These are phyloP conservation scores for Kondoa malvinella DNA, from an alignment of 768 basidiomycete genomes.

Conservation along the genomic window DNA sequence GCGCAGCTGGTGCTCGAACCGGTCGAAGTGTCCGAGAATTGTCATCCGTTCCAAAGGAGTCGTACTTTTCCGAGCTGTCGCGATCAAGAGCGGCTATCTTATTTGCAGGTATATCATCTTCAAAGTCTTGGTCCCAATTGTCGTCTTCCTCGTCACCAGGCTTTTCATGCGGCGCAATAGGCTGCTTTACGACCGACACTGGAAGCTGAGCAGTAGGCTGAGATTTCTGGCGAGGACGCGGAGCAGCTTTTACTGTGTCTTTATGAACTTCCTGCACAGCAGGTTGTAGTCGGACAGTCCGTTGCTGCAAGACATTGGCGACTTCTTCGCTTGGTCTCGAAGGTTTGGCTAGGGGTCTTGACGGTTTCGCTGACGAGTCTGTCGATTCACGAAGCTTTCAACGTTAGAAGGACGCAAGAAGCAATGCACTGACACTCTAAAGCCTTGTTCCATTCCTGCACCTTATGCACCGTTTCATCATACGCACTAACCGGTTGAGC, in stretches of 20 bases:
- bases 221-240: background rate
- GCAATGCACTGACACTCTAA: conserved; percentile 52
- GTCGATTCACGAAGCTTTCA: no score
- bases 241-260: background rate
- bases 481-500: conserved; percentile 37
- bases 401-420: conserved; percentile 6
- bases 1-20: background rate
- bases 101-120: conserved; percentile 72
- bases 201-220: background rate
- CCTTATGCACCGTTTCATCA: conserved; percentile 81
- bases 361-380: background rate
- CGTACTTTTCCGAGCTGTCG: conserved; percentile 1
- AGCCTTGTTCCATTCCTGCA: conserved; percentile 98
- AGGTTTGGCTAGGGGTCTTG: background rate
- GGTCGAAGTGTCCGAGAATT: conserved; percentile 22
- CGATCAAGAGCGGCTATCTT: conserved; percentile 41
- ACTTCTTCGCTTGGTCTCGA: conserved; percentile 17
- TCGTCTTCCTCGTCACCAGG: conserved; percentile 73
- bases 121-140: conserved; percentile 98
- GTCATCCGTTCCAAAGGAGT: conserved; percentile 8
- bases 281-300: background rate
- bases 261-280: no score
- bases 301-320: conserved; percentile 12
- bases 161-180: conserved; percentile 34
- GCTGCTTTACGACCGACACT: conserved; percentile 7